Evolutionary conservation across 192 early-diverging fungal genomes (phyloP), one percentile per base, ranked within the genome.

Genomic region (Entomortierella beljakovae): DNA sequence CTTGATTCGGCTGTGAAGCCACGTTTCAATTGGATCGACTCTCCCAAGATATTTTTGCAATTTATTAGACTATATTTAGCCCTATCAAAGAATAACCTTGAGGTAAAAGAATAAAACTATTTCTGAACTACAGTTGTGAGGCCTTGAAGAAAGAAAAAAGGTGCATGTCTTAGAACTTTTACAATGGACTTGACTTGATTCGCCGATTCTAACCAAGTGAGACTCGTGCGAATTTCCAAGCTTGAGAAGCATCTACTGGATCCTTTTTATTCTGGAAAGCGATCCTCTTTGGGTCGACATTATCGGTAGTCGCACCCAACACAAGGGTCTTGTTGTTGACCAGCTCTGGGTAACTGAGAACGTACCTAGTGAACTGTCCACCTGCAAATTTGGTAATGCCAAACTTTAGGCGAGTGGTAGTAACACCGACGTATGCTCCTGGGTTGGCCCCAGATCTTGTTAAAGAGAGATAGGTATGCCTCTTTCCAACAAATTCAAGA

Each of bases 151-250:
- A n/a, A n/a, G n/a, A n/a, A n/a, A n/a, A n/a, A n/a, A n/a, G n/a
- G n/a, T n/a, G n/a, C n/a, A n/a, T n/a, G n/a, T n/a, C n/a, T n/a
- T n/a, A n/a, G n/a, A n/a, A n/a, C n/a, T n/a, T n/a, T n/a, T n/a
- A n/a, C n/a, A n/a, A n/a, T n/a, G n/a, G n/a, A n/a, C n/a, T n/a
- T n/a, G n/a, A n/a, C n/a, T n/a, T n/a, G n/a, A n/a, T n/a, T n/a
- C n/a, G n/a, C n/a, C n/a, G n/a, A n/a, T n/a, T n/a, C n/a, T n/a
- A n/a, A n/a, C n/a, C n/a, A n/a, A n/a, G n/a, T n/a, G n/a, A n/a
- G n/a, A n/a, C n/a, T n/a, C n/a, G n/a, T n/a, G 82, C n/a, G 53
- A 68, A 68, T 46, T 68, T 68, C 66, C 66, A 68, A n/a, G 55
- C 56, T 46, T 49, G 23, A 23, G 26, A 13, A 34, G 20, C 22